A percentile compares a stretch with the other conserved stretches of the same genome.
Evolutionary conservation across 371 early-diverging fungal genomes (phyloP).

Genomic region (Furculomyces boomerangus): DNA sequence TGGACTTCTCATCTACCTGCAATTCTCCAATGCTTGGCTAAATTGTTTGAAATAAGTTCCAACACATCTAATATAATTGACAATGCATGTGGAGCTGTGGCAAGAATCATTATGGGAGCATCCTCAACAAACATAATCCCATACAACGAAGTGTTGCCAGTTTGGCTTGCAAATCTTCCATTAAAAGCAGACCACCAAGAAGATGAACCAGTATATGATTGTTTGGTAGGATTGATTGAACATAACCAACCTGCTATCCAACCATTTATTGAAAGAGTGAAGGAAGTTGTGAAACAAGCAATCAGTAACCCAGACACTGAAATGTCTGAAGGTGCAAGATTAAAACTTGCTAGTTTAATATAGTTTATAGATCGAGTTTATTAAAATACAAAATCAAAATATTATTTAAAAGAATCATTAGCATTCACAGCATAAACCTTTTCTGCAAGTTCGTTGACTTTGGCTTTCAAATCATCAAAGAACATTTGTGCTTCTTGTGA

Average conservation of each 20-base stretch:
- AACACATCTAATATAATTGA: slow-evolving; percentile 49
- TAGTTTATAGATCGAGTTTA: too few species aligned
- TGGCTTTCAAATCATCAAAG: slow-evolving; percentile 32
- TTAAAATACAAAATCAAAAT: neutral
- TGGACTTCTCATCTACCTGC: slow-evolving; percentile 45
- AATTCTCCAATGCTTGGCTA: slow-evolving; percentile 49
- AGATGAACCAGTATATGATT: slow-evolving; percentile 57
- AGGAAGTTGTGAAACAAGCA: slow-evolving; percentile 17
- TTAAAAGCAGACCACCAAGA: slow-evolving; percentile 64
- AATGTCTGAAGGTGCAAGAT: slow-evolving; percentile 17
- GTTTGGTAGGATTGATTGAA: slow-evolving; percentile 39
- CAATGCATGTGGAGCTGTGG: slow-evolving; percentile 79
- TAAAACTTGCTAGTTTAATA: slow-evolving; percentile 8
- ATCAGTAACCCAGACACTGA: slow-evolving; percentile 14
- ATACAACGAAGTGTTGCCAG: slow-evolving; percentile 48
- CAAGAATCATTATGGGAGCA: slow-evolving; percentile 46
- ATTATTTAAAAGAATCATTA: neutral
- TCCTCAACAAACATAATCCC: slow-evolving; percentile 47
- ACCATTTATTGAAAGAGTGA: slow-evolving; percentile 6
- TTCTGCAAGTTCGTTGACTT: slow-evolving; percentile 28
- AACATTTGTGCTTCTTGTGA: slow-evolving; percentile 47
- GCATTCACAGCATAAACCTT: slow-evolving; percentile 10
- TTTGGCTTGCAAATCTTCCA: slow-evolving; percentile 46
- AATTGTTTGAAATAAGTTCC: slow-evolving; percentile 41
- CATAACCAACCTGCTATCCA: neutral